Percentiles rank a stretch among this genome's conserved stretches.
Evolutionary conservation across 2,329 filamentous ascomycete species (phyloP).

Genomic region (Botrytis porri): DNA sequence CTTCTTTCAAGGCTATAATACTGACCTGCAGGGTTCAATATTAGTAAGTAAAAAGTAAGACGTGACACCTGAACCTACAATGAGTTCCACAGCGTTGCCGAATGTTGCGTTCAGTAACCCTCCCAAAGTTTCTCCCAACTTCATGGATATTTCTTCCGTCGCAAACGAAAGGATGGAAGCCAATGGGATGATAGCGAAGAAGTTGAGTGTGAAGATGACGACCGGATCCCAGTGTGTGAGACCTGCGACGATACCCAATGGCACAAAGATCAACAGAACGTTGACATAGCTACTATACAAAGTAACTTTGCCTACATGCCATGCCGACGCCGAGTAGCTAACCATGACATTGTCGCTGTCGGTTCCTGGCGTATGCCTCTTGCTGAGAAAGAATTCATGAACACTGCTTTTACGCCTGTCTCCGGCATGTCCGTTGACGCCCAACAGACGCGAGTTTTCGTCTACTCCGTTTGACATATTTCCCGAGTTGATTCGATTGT

Average conservation of each 20-base stretch:
- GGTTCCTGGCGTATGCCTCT: slow-evolving; percentile 32
- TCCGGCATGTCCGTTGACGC: slow-evolving; percentile 20
- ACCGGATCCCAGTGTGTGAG: slow-evolving; percentile 49
- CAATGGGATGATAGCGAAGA: slow-evolving; percentile 58
- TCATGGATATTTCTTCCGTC: slow-evolving; percentile 45
- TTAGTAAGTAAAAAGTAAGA: background rate
- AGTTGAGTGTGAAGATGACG: slow-evolving; percentile 56
- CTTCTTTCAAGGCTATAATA: slow-evolving; percentile 81
- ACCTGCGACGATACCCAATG: slow-evolving; percentile 68
- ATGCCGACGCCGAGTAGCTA: slow-evolving; percentile 26
- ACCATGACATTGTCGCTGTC: slow-evolving; percentile 31
- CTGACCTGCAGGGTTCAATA: slow-evolving; percentile 60
- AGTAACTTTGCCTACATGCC: slow-evolving; percentile 34
- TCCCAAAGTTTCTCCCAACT: slow-evolving; percentile 55
- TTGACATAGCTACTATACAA: slow-evolving; percentile 57
- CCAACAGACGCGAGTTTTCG: slow-evolving; percentile 29
- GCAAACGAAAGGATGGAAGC: slow-evolving; percentile 45
- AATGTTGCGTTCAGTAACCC: slow-evolving; percentile 51
- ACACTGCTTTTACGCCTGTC: slow-evolving; percentile 24
- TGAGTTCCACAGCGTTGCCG: slow-evolving; percentile 55
- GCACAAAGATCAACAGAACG: slow-evolving; percentile 72
- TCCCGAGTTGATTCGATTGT: background rate
- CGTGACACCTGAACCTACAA: slow-evolving; percentile 38
- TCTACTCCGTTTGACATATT: slow-evolving; percentile 15
- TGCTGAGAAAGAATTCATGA: slow-evolving; percentile 32